These are phyloP conservation scores for Peronospora destructor DNA, from an alignment of 352 stramenopile genomes.

Conservation along the genomic window DNA sequence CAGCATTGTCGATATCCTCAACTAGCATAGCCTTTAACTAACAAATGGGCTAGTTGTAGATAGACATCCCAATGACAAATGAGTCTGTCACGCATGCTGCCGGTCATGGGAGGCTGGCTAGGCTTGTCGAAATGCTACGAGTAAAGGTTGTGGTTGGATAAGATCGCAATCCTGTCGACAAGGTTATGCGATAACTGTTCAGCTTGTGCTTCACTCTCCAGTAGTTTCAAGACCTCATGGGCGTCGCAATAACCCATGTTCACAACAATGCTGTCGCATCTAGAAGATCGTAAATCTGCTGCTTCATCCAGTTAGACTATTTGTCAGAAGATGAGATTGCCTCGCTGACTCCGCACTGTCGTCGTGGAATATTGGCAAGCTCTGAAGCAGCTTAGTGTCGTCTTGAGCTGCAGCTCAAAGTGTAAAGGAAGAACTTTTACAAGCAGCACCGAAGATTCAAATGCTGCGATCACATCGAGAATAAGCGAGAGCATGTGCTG, in stretches of 20 bases:
- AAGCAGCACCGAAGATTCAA: no score
- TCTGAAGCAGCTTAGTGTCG: slow-evolving; percentile 39
- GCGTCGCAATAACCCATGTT: slow-evolving; percentile 54
- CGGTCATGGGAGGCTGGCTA: background rate
- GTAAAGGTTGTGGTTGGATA: slow-evolving; percentile 33
- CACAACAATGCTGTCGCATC: slow-evolving; percentile 38
- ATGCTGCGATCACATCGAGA: no score
- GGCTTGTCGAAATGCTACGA: background rate
- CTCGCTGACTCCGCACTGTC: slow-evolving; percentile 39
- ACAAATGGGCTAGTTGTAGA: background rate
- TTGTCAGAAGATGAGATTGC: slow-evolving; percentile 52
- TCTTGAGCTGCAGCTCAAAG: slow-evolving; percentile 46
- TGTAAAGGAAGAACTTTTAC: slow-evolving; percentile 15
- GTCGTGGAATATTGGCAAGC: slow-evolving; percentile 47
- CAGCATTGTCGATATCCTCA: no score
- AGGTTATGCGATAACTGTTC: slow-evolving; percentile 47
- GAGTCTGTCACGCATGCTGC: no score
- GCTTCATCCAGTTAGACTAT: slow-evolving; percentile 64
- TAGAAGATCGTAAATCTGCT: slow-evolving; percentile 66
- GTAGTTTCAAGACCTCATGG: slow-evolving; percentile 63
- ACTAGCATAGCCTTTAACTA: no score
- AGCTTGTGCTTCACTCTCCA: slow-evolving; percentile 63
- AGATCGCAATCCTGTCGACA: slow-evolving; percentile 51
- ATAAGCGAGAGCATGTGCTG: no score
- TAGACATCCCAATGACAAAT: background rate